Percentiles rank a stretch among this genome's conserved stretches.
phyloP scores from a whole-genome alignment of 1,284 basidiomycete genomes.

The Moniliella sp. region DNA sequence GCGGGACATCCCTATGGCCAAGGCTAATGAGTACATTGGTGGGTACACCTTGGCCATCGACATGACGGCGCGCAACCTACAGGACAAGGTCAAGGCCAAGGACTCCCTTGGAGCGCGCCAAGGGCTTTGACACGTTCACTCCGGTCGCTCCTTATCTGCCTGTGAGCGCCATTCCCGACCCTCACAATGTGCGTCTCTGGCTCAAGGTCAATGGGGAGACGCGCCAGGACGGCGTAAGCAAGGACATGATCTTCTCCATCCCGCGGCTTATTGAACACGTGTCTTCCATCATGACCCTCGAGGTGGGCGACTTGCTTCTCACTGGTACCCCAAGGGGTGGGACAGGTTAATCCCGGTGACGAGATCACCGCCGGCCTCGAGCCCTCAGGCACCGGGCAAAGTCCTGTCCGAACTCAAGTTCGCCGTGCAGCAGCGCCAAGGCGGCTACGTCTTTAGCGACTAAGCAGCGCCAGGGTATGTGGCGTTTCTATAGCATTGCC shows the following conservation, averaged over 20 bases:
- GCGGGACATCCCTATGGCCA: slow-evolving; percentile 51
- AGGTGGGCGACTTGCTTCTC: slow-evolving; percentile 42
- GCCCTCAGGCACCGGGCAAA: slow-evolving; percentile 40
- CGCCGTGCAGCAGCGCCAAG: slow-evolving; percentile 45
- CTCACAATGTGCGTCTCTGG: slow-evolving; percentile 52
- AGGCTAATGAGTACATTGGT: slow-evolving; percentile 59
- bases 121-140: slow-evolving; percentile 69
- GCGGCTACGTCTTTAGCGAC: slow-evolving; percentile 46
- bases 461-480: no score
- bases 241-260: slow-evolving; percentile 80
- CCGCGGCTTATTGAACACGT: slow-evolving; percentile 74
- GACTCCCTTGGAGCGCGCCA: slow-evolving; percentile 74
- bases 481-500: no score
- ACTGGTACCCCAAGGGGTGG: slow-evolving; percentile 57
- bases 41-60: slow-evolving; percentile 87
- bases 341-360: slow-evolving; percentile 55
- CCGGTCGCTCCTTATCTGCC: slow-evolving; percentile 49
- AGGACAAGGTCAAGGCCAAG: slow-evolving; percentile 64
- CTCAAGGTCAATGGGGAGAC: slow-evolving; percentile 63
- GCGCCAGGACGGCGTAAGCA: slow-evolving; percentile 65
- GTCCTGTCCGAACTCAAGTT: slow-evolving; percentile 48
- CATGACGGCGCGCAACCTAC: slow-evolving; percentile 77
- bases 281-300: slow-evolving; percentile 81
- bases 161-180: slow-evolving; percentile 48
- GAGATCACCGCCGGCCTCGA: slow-evolving; percentile 54